These are phyloP conservation scores for Trichoderma brevicompactum DNA, from an alignment of 2,329 filamentous ascomycete species.

Conservation along the genomic window DNA sequence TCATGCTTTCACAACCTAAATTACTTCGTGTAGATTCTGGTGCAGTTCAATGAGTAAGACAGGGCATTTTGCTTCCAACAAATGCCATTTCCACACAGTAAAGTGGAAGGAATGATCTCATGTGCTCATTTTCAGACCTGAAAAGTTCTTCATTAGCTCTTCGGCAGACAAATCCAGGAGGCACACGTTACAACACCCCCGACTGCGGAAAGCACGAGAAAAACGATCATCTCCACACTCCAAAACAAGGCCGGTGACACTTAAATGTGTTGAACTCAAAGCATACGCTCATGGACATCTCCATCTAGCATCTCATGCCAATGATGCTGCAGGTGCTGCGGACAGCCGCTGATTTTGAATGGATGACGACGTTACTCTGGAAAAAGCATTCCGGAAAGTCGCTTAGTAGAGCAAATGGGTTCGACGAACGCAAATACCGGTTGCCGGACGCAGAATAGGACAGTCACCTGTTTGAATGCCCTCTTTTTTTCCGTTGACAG, in stretches of 20 bases:
- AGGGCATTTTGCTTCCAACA: neutral
- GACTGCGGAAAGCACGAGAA: neutral
- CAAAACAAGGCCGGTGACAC: neutral
- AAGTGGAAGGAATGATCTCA: neutral
- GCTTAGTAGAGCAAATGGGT: slow-evolving; percentile 28
- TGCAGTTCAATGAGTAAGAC: too few species aligned
- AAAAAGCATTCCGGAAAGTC: slow-evolving; percentile 27
- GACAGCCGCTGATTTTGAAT: slow-evolving; percentile 18
- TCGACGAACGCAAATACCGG: slow-evolving; percentile 28
- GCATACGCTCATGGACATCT: slow-evolving; percentile 8
- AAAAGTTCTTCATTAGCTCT: neutral
- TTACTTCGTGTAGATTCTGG: neutral
- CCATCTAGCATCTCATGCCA: slow-evolving; percentile 26
- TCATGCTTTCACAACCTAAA: too few species aligned
- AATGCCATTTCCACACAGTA: neutral
- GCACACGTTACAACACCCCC: neutral
- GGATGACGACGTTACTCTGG: slow-evolving; percentile 27
- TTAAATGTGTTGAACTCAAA: neutral
- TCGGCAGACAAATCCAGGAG: neutral
- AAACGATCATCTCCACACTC: neutral
- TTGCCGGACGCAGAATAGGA: slow-evolving; percentile 15
- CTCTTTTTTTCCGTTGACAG: slow-evolving; percentile 14
- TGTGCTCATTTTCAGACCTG: neutral
- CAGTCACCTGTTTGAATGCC: slow-evolving; percentile 24
- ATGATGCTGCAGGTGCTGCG: slow-evolving; percentile 26